Evolutionary conservation across 768 basidiomycete species (phyloP), one percentile per base, ranked within the genome.

Genomic region (Lactifluus volemus): DNA sequence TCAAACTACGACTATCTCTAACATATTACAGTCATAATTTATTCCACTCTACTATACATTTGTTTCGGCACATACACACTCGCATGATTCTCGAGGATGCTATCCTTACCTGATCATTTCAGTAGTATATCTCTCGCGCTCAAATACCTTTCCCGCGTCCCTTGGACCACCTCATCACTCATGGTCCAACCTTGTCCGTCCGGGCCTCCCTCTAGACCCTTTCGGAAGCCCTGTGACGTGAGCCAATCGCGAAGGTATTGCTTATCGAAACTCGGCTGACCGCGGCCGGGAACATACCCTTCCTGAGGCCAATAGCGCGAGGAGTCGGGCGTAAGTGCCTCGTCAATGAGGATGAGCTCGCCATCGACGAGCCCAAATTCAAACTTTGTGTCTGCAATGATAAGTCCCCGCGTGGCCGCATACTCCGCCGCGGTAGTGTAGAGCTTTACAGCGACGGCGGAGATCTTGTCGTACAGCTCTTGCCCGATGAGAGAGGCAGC

Each of bases 341-440:
- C 97, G 73, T 99, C 97, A 66, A 98, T 86, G 51, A 98, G 81
- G 63, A 96, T 89, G 25, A 98, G 77, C 29, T 82, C 77, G 39
- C 55, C 54, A 15, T 73, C 77, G 51, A 93, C 68, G 48, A 98
- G 81, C 5, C 97, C 97, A 69, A 99, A 99, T 75, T 98, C 97
- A 73, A 98, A 98, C 72, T 99, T 99, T 44, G 95, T 98, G 73
- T 99, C 96, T 25, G 94, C 97, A 48, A 99, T 85, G 68, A 98
- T 97, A 59, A 98, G 78, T 17, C 92, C 95, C 5, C 84, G 81
- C 6, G 81, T 77, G 30, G 77, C 74, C 9, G 92, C 90, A 68
- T 92, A 83, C 30, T 77, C 81, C 0, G 91, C 84, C 2, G 94
- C 95, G 44, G 83, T 78, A 44, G 76, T 78, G 76, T 92, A 93